These are phyloP conservation scores for Fomitopsis palustris DNA, from an alignment of 1,284 basidiomycete species.

Conservation along the genomic window DNA sequence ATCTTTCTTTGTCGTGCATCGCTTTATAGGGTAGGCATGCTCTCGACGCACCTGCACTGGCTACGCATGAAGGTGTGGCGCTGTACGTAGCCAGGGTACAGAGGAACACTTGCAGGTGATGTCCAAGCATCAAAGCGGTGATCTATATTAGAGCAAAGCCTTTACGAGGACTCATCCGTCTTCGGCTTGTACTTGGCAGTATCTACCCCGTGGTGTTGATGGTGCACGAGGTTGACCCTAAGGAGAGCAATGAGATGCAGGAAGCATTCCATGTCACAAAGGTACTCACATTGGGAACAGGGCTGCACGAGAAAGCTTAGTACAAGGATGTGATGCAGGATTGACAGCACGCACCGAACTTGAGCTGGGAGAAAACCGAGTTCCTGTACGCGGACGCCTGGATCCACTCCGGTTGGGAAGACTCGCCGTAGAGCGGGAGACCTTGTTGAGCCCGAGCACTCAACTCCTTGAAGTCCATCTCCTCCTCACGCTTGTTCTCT, in stretches of 20 bases:
- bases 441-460: slow-evolving; percentile 69
- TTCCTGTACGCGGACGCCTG: slow-evolving; percentile 89
- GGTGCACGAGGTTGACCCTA: slow-evolving; percentile 93
- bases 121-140: not conserved
- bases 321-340: not conserved
- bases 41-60: too few species aligned
- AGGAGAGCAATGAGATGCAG: not conserved
- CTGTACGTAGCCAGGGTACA: too few species aligned
- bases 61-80: too few species aligned
- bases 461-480: slow-evolving; percentile 75
- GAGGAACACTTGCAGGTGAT: too few species aligned
- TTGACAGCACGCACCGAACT: slow-evolving; percentile 67
- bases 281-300: slow-evolving; percentile 62
- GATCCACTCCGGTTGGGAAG: slow-evolving; percentile 81
- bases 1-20: too few species aligned
- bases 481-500: slow-evolving; percentile 86
- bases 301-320: slow-evolving; percentile 36
- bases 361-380: slow-evolving; percentile 90
- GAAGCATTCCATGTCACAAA: not conserved
- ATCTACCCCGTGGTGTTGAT: slow-evolving; percentile 84
- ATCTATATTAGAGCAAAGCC: not conserved
- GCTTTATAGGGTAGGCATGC: too few species aligned
- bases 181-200: slow-evolving; percentile 67
- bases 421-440: slow-evolving; percentile 82
- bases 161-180: slow-evolving; percentile 21